Evolutionary conservation across 2,329 filamentous ascomycete species (phyloP), one percentile per base, ranked within the genome.

Genomic region (Pseudocercospora cruenta): DNA sequence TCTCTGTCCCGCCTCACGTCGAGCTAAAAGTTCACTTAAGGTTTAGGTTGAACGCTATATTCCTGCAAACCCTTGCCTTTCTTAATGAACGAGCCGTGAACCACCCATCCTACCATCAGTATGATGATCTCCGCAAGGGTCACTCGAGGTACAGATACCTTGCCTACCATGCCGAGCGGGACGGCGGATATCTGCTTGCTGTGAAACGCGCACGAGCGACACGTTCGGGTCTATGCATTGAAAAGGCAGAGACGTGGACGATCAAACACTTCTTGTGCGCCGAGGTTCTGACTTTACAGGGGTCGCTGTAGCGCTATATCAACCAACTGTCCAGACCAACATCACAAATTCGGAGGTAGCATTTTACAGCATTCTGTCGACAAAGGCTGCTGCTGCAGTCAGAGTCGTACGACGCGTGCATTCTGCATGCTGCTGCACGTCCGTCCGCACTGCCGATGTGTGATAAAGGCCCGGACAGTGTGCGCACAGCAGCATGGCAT

Each of bases 21-120:
- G 43, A 47, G 28, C 58, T 51, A 49, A 60, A 28, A 53, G 43
- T 49, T 60, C 58, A 28, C 58, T 31, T 49, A 60, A 36, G 49
- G 24, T 60, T 60, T 36, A 47, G 55, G 24, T 60, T 26, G 22
- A 51, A 51, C 39, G 39, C 58, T 60, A 60, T 47, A 33, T 51
- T 51, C 58, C 58, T 49, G 22, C 58, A 33, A 36, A 58, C 55
- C 55, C 55, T 58, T 21, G 55, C 55, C 55, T 43, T 26, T 36
- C 28, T 24, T 24, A 43, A 58, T 58, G 55, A 43, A 58, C 51
- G 26, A 55, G 12, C 26, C 51, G 51, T 55, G 49, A n/a, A 31
- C 49, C 49, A 54, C 3, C 12, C 10, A 28, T 28, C 24, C 49
- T 26, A 16, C 24, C 49, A 24, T 2, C 49, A 36, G 22, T 53